A percentile compares a stretch with the other conserved stretches of the same genome.
Conservation (phyloP, 441 rosid species). For the Syzygium syzygioides region DNA sequence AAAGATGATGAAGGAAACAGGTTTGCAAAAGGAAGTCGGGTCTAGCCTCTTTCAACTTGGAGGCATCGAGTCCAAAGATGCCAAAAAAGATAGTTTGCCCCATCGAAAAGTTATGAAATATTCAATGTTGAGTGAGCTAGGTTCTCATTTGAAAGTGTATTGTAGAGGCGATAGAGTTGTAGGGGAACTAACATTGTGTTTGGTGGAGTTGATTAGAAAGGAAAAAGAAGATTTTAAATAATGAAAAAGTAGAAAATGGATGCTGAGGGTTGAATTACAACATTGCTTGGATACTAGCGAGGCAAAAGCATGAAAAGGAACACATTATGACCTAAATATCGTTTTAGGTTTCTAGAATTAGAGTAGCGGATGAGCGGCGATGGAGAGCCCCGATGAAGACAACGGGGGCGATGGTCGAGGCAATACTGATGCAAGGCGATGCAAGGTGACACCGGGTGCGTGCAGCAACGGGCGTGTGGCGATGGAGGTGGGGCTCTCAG, state of each 20-base stretch:
- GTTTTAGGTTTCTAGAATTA: background rate
- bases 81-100: background rate
- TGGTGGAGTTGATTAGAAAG: background rate
- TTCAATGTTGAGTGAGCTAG: background rate
- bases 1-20: slow-evolving; percentile 17
- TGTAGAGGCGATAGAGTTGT: background rate
- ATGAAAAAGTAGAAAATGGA: background rate
- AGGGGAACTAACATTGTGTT: background rate
- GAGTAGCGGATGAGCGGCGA: background rate
- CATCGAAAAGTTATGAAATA: background rate
- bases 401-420: background rate
- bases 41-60: slow-evolving; percentile 27
- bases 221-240: background rate
- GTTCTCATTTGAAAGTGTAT: background rate
- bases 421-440: background rate
- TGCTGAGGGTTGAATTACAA: background rate
- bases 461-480: background rate
- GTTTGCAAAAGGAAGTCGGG: slow-evolving; percentile 18
- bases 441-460: background rate
- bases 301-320: background rate
- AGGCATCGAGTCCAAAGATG: background rate
- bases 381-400: background rate
- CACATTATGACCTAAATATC: background rate
- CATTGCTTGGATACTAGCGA: background rate
- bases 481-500: background rate